Evolutionary conservation across 371 early-diverging fungal genomes (phyloP), one percentile per base, ranked within the genome.

Genomic region (Sporodiniella umbellata): DNA sequence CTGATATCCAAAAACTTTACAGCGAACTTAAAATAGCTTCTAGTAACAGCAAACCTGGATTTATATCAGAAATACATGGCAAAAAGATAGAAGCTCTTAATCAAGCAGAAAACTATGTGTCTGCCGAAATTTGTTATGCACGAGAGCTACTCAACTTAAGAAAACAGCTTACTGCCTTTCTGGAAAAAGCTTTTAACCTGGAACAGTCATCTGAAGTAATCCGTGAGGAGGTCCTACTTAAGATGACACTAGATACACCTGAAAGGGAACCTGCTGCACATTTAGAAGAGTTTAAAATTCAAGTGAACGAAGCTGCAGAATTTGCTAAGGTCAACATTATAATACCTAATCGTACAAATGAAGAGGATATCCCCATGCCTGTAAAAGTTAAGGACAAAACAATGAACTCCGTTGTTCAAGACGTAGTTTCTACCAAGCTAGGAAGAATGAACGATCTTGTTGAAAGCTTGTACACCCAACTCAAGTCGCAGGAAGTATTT

Each of bases 371-470:
- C 8, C 39, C 66, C 3, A 62, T 55, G 44, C 52, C 65, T 15
- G 48, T 45, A 4, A 63, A 62, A 24, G 62, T 69, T 17, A 58
- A 66, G 21, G 75, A 71, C 35, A 64, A 64, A 21, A 61, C 66
- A 1, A 56, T 66, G 47, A 61, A 75, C 17, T 61, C 62, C 21
- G 66, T 68, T 12, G 64, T 70, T 4, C 63, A 63, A 21, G 71
- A 75, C 40, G 62, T 65, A 0, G 30, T 75, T n/a, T 42, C 49
- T 2, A 66, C 69, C 23, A 48, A 61, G 11, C 33, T 57, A 0
- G 39, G 33, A 10, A 47, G 64, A 23, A 14, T 75, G 12, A 51
- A 56, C 14, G 66, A 71, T 33, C 42, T 71, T 11, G 58, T 62
- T 0, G 48, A 57, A 14, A 68, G 58, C 30, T 44, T 75, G 14